These are phyloP conservation scores for Misopates orontium DNA, from an alignment of 257 asterid genomes.

Conservation along the genomic window DNA sequence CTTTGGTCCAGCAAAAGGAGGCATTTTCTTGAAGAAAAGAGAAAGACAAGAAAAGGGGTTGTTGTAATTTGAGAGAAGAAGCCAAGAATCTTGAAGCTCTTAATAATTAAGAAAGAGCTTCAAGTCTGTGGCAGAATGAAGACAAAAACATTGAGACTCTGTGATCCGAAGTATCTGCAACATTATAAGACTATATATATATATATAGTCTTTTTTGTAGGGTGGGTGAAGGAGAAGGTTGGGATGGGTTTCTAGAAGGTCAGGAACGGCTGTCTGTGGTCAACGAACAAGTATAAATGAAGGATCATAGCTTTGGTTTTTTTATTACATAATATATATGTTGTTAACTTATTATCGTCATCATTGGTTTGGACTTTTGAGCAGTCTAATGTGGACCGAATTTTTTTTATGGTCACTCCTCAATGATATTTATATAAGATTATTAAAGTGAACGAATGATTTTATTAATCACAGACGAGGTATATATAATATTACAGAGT, in stretches of 20 bases:
- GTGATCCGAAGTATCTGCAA: not conserved
- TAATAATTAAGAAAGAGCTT: constrained; percentile 8
- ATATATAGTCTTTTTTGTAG: too few species aligned
- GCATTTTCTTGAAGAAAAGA: constrained; percentile 45
- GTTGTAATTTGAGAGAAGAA: constrained; percentile 4
- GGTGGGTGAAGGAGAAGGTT: not conserved
- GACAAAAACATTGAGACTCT: not conserved
- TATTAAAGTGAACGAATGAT: too few species aligned
- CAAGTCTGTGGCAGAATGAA: not conserved
- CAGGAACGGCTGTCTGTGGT: constrained; percentile 21
- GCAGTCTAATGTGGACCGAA: constrained; percentile 35
- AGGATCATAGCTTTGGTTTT: not conserved
- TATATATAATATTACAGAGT: too few species aligned
- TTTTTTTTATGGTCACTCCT: too few species aligned
- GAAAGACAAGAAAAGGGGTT: not conserved
- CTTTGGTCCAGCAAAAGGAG: constrained; percentile 56
- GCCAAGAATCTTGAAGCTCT: constrained; percentile 29
- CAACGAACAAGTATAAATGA: constrained; percentile 10
- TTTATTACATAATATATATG: not conserved
- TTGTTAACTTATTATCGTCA: too few species aligned
- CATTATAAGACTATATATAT: not conserved
- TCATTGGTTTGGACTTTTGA: not conserved
- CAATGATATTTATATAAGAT: too few species aligned
- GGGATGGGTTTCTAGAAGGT: constrained; percentile 33
- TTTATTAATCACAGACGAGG: too few species aligned